Conservation (phyloP, 1,284 basidiomycete species). For the Ceratobasidium sp. region DNA sequence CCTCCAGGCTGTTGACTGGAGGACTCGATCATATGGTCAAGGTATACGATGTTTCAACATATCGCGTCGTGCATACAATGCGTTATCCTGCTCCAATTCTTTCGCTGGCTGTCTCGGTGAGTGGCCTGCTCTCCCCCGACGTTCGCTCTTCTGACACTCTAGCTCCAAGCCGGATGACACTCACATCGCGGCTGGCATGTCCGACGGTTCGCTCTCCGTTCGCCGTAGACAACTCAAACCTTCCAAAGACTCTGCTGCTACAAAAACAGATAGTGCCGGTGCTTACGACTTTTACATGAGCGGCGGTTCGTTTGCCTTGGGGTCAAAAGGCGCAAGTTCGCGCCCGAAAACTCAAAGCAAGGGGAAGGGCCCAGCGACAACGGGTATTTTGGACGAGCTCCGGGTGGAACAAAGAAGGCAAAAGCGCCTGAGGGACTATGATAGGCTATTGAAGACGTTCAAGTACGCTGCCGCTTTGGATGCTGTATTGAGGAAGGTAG, state of each 20-base stretch:
- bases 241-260: slow-evolving; percentile 67
- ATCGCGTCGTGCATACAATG: slow-evolving; percentile 98
- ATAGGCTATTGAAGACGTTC: slow-evolving; percentile 90
- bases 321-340: slow-evolving; percentile 54
- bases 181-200: slow-evolving; percentile 95
- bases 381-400: slow-evolving; percentile 74
- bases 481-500: slow-evolving; percentile 85
- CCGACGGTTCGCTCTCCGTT: slow-evolving; percentile 94
- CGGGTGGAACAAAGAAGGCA: slow-evolving; percentile 79
- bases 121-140: slow-evolving; percentile 53
- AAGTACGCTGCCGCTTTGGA: slow-evolving; percentile 96
- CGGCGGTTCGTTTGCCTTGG: slow-evolving; percentile 68
- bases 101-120: slow-evolving; percentile 89
- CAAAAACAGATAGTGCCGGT: slow-evolving; percentile 67
- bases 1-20: slow-evolving; percentile 87
- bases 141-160: background rate
- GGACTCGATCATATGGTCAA: slow-evolving; percentile 98
- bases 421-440: slow-evolving; percentile 87
- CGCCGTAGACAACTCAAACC: slow-evolving; percentile 84
- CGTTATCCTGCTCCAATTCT: slow-evolving; percentile 95
- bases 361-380: slow-evolving; percentile 55
- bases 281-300: slow-evolving; percentile 82
- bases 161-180: slow-evolving; percentile 87
- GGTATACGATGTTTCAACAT: slow-evolving; percentile 95
- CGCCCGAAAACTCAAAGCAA: slow-evolving; percentile 62